phyloP scores from a whole-genome alignment of 208 protist genomes.

The Leishmania gerbilli region DNA sequence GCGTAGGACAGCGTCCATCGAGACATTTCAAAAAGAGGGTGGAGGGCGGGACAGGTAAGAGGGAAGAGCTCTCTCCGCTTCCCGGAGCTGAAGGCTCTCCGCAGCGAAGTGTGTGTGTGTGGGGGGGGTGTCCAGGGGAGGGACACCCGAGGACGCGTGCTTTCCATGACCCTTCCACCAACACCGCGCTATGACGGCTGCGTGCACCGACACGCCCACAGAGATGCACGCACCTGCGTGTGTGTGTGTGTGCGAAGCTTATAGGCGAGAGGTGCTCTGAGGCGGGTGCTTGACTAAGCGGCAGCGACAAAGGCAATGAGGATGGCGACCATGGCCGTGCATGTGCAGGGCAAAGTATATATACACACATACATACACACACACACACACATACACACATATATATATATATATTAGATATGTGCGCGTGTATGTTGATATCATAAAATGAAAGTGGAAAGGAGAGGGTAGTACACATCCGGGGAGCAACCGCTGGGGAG shows the following conservation, averaged over 20 bases:
- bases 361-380: no score
- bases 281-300: neutral
- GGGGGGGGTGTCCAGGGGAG: neutral
- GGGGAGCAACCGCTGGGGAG: neutral
- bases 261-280: neutral
- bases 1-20: neutral
- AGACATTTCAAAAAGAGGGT: neutral
- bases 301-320: neutral
- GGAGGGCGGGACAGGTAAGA: neutral
- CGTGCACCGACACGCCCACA: neutral
- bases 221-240: neutral
- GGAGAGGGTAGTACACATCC: neutral
- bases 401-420: neutral
- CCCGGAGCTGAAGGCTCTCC: neutral
- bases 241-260: neutral
- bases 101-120: neutral
- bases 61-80: neutral
- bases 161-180: neutral
- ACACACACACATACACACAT: neutral
- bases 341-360: neutral
- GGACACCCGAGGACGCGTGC: neutral
- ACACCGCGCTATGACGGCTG: neutral
- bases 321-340: neutral
- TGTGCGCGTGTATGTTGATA: no score
- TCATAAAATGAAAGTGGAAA: neutral